Percentiles rank a stretch among this genome's conserved stretches.
Evolutionary conservation across 768 basidiomycete species (phyloP).

Genomic region (Jaapia argillacea): DNA sequence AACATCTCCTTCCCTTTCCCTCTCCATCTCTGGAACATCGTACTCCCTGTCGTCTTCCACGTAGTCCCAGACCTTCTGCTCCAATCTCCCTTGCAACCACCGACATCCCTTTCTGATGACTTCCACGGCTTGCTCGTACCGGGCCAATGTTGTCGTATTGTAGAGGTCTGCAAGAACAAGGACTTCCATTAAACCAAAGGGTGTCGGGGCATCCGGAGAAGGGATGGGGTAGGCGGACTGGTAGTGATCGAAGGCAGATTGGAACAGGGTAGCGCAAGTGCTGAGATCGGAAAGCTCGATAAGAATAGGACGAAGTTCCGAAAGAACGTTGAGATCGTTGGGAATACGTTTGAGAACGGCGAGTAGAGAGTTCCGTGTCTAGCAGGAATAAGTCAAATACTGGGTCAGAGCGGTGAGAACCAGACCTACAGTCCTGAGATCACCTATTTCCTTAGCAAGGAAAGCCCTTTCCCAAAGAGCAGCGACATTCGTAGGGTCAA

Average conservation of each 20-base stretch:
- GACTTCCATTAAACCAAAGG: constrained; percentile 59
- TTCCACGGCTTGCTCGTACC: constrained; percentile 57
- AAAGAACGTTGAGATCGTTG: constrained; percentile 70
- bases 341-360: constrained; percentile 68
- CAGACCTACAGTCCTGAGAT: constrained; percentile 48
- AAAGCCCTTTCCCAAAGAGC: constrained; percentile 86
- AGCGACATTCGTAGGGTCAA: constrained; percentile 75
- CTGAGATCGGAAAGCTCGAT: constrained; percentile 61
- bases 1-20: constrained; percentile 27
- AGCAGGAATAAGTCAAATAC: constrained; percentile 1
- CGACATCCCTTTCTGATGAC: constrained; percentile 68
- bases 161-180: constrained; percentile 80
- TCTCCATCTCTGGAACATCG: constrained; percentile 29
- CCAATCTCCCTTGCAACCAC: constrained; percentile 82
- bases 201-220: constrained; percentile 12
- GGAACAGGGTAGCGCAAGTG: constrained; percentile 57
- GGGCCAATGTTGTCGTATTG: constrained; percentile 42
- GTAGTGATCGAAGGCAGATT: constrained; percentile 66
- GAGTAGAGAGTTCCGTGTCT: constrained; percentile 57
- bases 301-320: constrained; percentile 69
- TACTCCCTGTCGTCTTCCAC: constrained; percentile 87
- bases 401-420: neutral
- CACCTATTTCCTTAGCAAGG: constrained; percentile 67
- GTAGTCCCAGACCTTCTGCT: constrained; percentile 71
- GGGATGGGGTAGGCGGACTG: constrained; percentile 33